Evolutionary conservation across 345 rosid genomes (phyloP).

Genomic region (Citrus reticulata): DNA sequence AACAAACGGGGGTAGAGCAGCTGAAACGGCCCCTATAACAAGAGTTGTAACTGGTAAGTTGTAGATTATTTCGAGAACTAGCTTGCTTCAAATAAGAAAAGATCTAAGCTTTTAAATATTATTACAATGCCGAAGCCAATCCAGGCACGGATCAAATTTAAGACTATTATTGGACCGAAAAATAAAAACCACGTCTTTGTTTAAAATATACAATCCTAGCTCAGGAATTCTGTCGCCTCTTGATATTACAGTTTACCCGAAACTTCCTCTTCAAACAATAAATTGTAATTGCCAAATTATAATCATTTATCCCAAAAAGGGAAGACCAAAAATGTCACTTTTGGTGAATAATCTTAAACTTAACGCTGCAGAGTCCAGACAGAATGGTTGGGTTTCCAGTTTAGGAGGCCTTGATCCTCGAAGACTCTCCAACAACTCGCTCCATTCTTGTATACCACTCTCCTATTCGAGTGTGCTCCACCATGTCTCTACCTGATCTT

Average conservation of each 20-base stretch:
- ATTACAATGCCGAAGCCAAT: too few relatives aligned
- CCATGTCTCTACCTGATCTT: conserved; percentile 66
- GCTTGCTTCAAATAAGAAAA: too few relatives aligned
- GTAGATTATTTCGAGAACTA: too few relatives aligned
- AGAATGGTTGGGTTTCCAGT: background rate
- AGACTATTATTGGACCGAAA: too few relatives aligned
- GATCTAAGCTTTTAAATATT: too few relatives aligned
- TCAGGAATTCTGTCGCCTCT: background rate
- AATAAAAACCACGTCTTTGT: too few relatives aligned
- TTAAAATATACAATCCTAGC: background rate
- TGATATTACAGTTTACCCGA: background rate
- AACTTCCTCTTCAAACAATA: background rate
- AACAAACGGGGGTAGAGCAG: too few relatives aligned
- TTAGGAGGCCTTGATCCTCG: conserved; percentile 35
- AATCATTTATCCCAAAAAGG: background rate
- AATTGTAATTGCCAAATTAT: background rate
- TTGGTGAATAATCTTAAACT: background rate
- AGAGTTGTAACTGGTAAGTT: too few relatives aligned
- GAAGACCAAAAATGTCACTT: background rate
- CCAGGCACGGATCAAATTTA: too few relatives aligned
- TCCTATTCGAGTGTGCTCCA: conserved; percentile 61
- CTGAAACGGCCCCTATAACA: too few relatives aligned
- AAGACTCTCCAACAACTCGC: conserved; percentile 42
- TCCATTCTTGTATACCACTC: conserved; percentile 75
- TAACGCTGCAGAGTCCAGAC: background rate